A percentile compares a stretch with the other conserved stretches of the same genome.
Evolutionary conservation across 257 asterid genomes (phyloP).

Genomic region (Plantago ovata): DNA sequence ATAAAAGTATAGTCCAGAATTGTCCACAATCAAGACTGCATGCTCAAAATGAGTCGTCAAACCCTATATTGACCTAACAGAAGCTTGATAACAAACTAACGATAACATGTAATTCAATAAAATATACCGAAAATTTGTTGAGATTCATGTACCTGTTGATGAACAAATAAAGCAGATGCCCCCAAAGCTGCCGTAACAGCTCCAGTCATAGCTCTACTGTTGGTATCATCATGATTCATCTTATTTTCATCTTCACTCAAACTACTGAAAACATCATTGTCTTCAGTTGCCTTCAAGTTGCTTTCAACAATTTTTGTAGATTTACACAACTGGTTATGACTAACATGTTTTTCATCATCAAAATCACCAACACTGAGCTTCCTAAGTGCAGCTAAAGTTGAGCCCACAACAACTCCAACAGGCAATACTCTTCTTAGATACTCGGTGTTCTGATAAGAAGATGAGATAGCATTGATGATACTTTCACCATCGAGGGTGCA

Average conservation of each 20-base stretch:
- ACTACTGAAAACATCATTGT: conserved; percentile 19
- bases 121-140: conserved; percentile 1
- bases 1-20: too few relatives aligned
- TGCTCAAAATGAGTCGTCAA: conserved; percentile 4
- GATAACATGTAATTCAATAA: conserved; percentile 10
- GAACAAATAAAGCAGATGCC: conserved; percentile 78
- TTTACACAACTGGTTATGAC: conserved; percentile 30
- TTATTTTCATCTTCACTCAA: conserved; percentile 28
- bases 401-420: conserved; percentile 82
- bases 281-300: conserved; percentile 18
- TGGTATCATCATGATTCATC: conserved; percentile 34
- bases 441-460: conserved; percentile 62
- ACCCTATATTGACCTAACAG: conserved; percentile 21
- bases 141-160: conserved; percentile 54
- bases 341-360: conserved; percentile 31
- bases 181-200: conserved; percentile 96
- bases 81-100: too few relatives aligned
- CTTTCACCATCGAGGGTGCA: conserved; percentile 56
- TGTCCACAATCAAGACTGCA: conserved; percentile 2
- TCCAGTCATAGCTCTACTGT: conserved; percentile 55
- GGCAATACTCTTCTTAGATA: conserved; percentile 67
- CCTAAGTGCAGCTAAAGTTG: conserved; percentile 74
- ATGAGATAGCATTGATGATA: conserved; percentile 51
- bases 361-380: conserved; percentile 52
- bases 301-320: conserved; percentile 23